Conservation (phyloP, 1,139 yeast genomes). For the Geotrichum histeridarum region DNA sequence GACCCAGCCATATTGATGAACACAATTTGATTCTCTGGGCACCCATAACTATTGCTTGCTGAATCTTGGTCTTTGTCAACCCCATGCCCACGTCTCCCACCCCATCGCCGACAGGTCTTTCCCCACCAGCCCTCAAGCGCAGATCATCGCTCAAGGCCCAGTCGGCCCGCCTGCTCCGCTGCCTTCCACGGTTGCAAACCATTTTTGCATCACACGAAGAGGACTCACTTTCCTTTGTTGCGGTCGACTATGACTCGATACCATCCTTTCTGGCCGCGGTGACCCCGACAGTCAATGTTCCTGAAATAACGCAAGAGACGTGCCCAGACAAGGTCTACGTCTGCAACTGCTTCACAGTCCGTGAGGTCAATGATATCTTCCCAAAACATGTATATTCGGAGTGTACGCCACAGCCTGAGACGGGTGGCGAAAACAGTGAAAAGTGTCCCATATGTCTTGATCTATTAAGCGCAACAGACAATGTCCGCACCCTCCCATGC, state of each 20-base stretch:
- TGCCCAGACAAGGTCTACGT: conserved; percentile 3
- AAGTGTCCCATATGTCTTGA: conserved; percentile 4
- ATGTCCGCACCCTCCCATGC: not conserved
- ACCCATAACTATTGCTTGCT: not conserved
- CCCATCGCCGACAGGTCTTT: too few relatives aligned
- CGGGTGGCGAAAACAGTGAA: not conserved
- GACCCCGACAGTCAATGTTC: not conserved
- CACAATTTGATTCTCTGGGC: not conserved
- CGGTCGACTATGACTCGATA: conserved; percentile 3
- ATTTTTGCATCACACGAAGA: not conserved
- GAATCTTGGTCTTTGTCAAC: not conserved
- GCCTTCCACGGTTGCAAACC: not conserved
- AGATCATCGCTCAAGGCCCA: not conserved
- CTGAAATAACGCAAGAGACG: not conserved
- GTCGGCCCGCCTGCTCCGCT: not conserved
- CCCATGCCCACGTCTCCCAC: too few relatives aligned
- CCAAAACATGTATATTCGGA: not conserved
- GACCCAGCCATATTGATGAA: not conserved
- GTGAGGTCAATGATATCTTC: not conserved
- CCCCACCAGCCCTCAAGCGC: not conserved
- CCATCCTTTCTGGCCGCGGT: not conserved
- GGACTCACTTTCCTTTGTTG: not conserved
- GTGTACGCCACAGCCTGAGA: not conserved
- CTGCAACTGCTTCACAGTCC: not conserved
- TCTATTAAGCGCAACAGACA: not conserved